These are phyloP conservation scores for Ogataea pini DNA, from an alignment of 805 yeast species.

Conservation along the genomic window DNA sequence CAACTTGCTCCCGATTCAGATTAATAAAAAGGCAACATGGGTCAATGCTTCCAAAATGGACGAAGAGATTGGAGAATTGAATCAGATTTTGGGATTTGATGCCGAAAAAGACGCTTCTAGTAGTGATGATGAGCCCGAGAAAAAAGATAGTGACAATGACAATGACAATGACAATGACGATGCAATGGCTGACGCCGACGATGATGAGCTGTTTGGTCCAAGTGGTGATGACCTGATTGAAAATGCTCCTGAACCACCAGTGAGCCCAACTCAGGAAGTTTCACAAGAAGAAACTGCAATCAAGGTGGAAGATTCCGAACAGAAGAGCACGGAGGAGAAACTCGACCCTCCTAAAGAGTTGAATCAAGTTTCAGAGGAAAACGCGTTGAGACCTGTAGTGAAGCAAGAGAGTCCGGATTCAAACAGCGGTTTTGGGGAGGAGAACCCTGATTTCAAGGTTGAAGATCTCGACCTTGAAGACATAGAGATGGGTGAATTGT, in stretches of 20 bases:
- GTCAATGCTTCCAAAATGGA: conserved; percentile 60
- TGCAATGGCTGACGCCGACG: not conserved
- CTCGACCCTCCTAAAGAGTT: not conserved
- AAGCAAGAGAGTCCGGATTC: not conserved
- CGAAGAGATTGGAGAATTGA: conserved; percentile 43
- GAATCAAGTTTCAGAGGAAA: not conserved
- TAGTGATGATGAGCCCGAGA: conserved; percentile 7
- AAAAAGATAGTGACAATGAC: conserved; percentile 1
- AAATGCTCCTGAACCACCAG: not conserved
- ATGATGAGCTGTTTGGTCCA: conserved; percentile 1
- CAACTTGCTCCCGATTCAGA: conserved; percentile 62
- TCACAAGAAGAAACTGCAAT: not conserved
- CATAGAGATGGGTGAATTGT: conserved; percentile 13
- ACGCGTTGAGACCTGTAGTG: not conserved
- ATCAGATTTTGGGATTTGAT: conserved; percentile 25
- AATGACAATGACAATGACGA: conserved; percentile 2
- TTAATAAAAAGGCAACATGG: conserved; percentile 70
- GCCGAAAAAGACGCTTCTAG: conserved; percentile 5
- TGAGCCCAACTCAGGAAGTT: not conserved
- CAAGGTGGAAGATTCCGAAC: not conserved
- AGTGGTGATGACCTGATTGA: not conserved
- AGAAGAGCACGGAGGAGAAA: not conserved
- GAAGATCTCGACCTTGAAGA: conserved; percentile 18
- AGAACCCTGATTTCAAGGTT: conserved; percentile 2
- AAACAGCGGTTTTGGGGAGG: not conserved